phyloP scores from a whole-genome alignment of 1,284 basidiomycete genomes.

The Sanguinoderma infundibulare region DNA sequence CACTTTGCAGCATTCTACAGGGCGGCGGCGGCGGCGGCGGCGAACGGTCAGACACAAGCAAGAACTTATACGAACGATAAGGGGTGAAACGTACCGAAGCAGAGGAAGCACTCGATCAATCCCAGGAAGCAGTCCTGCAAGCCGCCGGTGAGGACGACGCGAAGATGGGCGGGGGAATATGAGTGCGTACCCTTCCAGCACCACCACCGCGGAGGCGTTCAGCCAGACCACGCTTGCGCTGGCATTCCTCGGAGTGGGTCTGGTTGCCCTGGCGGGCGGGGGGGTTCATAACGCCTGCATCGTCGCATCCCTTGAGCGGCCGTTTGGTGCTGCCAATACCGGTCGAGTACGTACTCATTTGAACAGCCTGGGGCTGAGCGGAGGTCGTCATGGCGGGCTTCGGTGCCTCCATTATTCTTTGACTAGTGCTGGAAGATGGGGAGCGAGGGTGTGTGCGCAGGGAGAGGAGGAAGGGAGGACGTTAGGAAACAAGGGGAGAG shows the following conservation, averaged over 20 bases:
- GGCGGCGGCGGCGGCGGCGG: background rate
- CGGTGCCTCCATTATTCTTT: slow-evolving; percentile 35
- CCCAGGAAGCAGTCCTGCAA: slow-evolving; percentile 64
- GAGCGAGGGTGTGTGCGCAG: background rate
- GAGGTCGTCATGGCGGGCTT: slow-evolving; percentile 45
- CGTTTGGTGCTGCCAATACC: background rate
- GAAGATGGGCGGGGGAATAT: background rate
- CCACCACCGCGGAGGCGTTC: slow-evolving; percentile 65
- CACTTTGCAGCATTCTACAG: slow-evolving; percentile 44
- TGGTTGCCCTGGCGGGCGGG: slow-evolving; percentile 36
- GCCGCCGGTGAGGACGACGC: slow-evolving; percentile 10
- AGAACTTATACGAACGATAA: background rate
- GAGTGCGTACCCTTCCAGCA: slow-evolving; percentile 52
- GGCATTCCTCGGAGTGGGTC: slow-evolving; percentile 37
- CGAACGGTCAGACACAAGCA: background rate
- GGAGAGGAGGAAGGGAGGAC: background rate
- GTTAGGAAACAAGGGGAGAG: background rate
- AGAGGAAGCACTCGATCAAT: slow-evolving; percentile 63
- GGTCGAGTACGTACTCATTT: slow-evolving; percentile 53
- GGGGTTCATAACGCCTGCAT: slow-evolving; percentile 45
- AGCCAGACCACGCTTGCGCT: slow-evolving; percentile 42
- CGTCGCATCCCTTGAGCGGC: background rate
- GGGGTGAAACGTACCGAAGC: slow-evolving; percentile 54
- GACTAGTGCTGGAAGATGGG: slow-evolving; percentile 4
- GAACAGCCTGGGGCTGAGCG: slow-evolving; percentile 53